Base-by-base conservation (phyloP, 2,329 filamentous ascomycete genomes). In the Aspergillus udagawae region DNA sequence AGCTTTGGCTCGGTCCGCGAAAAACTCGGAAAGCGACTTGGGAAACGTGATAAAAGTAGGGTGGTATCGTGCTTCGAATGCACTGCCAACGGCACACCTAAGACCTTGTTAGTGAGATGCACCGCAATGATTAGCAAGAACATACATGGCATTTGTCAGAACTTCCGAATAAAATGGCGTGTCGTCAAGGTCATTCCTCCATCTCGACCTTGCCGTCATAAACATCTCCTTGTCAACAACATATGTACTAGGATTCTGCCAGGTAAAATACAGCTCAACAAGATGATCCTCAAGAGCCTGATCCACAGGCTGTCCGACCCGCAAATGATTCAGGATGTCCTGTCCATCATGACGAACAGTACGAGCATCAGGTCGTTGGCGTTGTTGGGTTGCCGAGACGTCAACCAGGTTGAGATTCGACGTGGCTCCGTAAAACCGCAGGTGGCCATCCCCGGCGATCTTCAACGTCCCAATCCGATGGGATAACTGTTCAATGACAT, bases 181-280 rank as follows among this genome's bases (percentile, higher is more conserved):
- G 54, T 75, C 72, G n/a, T 74, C 71, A 12, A 63, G 63, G 57
- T 74, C 71, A 21, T 73, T 65, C 23, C 71, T 68, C 73, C 73
- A 75, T 49, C 71, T 73, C 4, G 57, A 53, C 42, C 70, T 66
- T 17, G 69, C 74, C 35, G 59, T 67, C 63, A 72, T 67, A 51
- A 69, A 76, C 70, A 76, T 74, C 23, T 74, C 71, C 47, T 74
- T 73, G 53, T 80, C 77, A 2, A 80, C 76, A 1, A 79, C 72
- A 49, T 79, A 76, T 49, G 76, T 75, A 45, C 74, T 74, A 5
- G 77, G 71, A 49, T 81, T 79, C 60, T 81, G 77, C 78, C 79
- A 80, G 1, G 76, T 73, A 55, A 81, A 81, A 54, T 76, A 80
- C 0, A 80, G 69, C 35, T 75, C 70, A 5, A 78, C 67, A 1